phyloP scores from a whole-genome alignment of 129 eudicot genomes.

The Centella asiatica region DNA sequence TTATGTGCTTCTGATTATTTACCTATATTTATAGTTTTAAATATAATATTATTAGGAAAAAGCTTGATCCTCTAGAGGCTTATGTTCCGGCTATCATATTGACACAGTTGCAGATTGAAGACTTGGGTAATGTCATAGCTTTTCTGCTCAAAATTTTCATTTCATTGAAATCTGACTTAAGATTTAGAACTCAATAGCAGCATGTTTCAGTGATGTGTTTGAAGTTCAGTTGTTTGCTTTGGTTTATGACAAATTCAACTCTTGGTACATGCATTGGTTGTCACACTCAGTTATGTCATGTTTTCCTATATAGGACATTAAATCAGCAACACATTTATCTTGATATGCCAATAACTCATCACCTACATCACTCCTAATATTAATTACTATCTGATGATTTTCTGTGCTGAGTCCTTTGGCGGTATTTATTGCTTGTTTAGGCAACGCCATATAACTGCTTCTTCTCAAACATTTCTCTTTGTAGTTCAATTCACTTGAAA shows the following conservation, averaged over 20 bases:
- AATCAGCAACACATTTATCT: no score
- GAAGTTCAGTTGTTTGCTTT: no score
- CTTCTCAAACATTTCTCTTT: not conserved
- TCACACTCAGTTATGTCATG: no score
- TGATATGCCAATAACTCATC: no score
- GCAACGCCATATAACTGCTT: not conserved
- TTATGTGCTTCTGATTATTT: no score
- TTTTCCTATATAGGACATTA: no score
- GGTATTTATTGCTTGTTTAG: not conserved
- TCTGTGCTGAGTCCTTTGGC: not conserved
- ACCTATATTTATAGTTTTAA: no score
- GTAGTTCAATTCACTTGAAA: slow-evolving; percentile 3
- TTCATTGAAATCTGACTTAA: not conserved
- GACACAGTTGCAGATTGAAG: slow-evolving; percentile 88
- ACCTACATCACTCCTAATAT: not conserved
- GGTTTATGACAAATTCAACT: no score
- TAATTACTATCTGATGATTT: not conserved
- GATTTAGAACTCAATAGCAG: not conserved
- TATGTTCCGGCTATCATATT: slow-evolving; percentile 83
- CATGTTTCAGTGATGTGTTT: not conserved
- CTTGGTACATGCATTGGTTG: no score
- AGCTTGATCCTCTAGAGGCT: slow-evolving; percentile 86
- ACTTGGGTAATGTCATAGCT: slow-evolving; percentile 46
- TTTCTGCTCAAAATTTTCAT: slow-evolving; percentile 2
- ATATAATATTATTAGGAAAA: slow-evolving; percentile 59